Evolutionary conservation across 2,329 filamentous ascomycete species (phyloP).

Genomic region (Ascomycota sp.): DNA sequence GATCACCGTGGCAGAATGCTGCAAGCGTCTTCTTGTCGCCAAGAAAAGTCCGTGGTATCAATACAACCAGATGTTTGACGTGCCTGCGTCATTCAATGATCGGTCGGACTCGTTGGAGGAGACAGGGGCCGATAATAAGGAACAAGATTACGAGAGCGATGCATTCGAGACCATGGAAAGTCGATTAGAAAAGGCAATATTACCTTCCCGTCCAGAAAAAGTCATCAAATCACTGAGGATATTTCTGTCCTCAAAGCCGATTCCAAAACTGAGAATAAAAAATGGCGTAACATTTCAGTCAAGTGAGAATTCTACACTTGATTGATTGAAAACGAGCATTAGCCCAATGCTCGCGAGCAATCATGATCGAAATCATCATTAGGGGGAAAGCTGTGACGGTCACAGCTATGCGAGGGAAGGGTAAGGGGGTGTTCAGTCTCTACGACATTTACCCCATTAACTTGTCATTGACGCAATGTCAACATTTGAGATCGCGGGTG

Average conservation of each 20-base stretch:
- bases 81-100: conserved; percentile 11
- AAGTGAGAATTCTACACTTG: conserved; percentile 11
- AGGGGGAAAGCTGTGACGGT: background rate
- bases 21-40: conserved; percentile 32
- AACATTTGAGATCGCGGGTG: background rate
- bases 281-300: conserved; percentile 26
- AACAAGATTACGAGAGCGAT: conserved; percentile 14
- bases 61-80: conserved; percentile 35
- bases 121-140: conserved; percentile 16
- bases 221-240: conserved; percentile 35
- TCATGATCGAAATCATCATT: no score
- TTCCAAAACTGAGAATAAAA: conserved; percentile 33
- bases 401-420: no score
- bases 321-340: no score
- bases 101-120: conserved; percentile 19
- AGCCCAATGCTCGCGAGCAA: no score
- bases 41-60: conserved; percentile 29
- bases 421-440: no score
- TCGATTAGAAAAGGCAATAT: conserved; percentile 32
- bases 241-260: conserved; percentile 31
- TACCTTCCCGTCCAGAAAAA: conserved; percentile 22
- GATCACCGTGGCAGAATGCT: conserved; percentile 46
- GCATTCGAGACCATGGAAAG: conserved; percentile 37
- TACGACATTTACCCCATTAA: background rate
- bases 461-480: background rate